phyloP scores from a whole-genome alignment of 169 alveolate species.

The Plasmodium relictum region DNA sequence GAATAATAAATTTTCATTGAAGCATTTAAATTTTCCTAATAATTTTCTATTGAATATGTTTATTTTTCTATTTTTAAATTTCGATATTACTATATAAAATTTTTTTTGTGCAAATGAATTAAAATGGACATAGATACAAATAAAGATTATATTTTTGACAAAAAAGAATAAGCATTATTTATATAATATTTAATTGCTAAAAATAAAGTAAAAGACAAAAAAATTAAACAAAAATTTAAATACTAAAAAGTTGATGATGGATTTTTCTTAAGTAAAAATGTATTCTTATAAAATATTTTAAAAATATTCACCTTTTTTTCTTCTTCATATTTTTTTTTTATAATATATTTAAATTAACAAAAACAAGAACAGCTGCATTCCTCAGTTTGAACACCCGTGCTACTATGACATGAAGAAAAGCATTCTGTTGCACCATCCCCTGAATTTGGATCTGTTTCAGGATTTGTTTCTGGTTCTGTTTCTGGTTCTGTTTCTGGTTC shows the following conservation, averaged over 20 bases:
- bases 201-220: neutral
- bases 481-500: neutral
- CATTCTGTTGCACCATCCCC: conserved; percentile 38
- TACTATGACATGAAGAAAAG: conserved; percentile 66
- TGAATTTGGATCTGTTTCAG: conserved; percentile 13
- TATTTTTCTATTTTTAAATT: too few species aligned
- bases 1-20: too few species aligned
- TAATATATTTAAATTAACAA: conserved; percentile 46
- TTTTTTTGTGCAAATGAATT: too few species aligned
- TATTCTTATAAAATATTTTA: neutral
- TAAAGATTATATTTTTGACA: too few species aligned
- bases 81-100: too few species aligned
- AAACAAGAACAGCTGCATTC: conserved; percentile 72
- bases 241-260: neutral
- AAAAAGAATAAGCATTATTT: too few species aligned
- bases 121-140: too few species aligned
- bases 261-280: neutral
- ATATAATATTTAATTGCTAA: neutral
- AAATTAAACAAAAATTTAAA: neutral
- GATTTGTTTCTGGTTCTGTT: neutral
- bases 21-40: too few species aligned
- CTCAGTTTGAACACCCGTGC: conserved; percentile 70
- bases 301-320: neutral
- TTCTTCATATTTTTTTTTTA: neutral
- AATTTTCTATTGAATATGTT: too few species aligned